Evolutionary conservation across 768 basidiomycete species (phyloP), one percentile per base, ranked within the genome.

Genomic region (Sporobolomyces phaffii): DNA sequence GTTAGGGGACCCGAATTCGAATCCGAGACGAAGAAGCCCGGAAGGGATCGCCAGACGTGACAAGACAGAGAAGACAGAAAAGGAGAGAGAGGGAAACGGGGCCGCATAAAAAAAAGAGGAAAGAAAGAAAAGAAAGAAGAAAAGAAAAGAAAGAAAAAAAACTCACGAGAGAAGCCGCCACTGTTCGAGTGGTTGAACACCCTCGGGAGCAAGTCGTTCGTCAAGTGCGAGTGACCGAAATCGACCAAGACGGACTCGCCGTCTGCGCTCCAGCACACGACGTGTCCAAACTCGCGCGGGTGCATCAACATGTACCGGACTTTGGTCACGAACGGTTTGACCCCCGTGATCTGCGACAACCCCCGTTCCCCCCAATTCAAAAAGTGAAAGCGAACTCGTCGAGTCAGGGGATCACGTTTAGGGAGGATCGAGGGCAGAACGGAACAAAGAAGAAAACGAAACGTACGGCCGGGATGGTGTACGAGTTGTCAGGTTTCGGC

Each of bases 261-360:
- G 28, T 56, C 54, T 15, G 26, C 24, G 31, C 6, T 7, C 65
- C 65, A 68, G 54, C 54, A 52, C 6, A 68, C 28, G 26, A 36
- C 31, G 34, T 58, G 54, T 1, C 20, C 52, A 4, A 53, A 51
- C 6, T 45, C 22, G 3, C 38, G 47, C 9, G 60, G 48, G 18
- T 62, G 22, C 20, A 8, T 4, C 11, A 68, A 11, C 24, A 68
- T 56, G 22, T 15, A 68, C 5, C 65, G 29, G 8, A 68, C 31
- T 52, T 68, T 68, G 40, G 1, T 40, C 33, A 68, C 24, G 49
- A 68, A 68, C 18, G 65, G 65, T 48, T 58, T 68, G 26, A 62
- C 22, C 18, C 65, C 60, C 14, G 31, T 0, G 36, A 62, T 29
- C 65, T 67, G 47, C n/a, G 38, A 17, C 38, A 17, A 17, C n/a